These are phyloP conservation scores for Ocimum tenuiflorum DNA, from an alignment of 257 asterid species.

Conservation along the genomic window DNA sequence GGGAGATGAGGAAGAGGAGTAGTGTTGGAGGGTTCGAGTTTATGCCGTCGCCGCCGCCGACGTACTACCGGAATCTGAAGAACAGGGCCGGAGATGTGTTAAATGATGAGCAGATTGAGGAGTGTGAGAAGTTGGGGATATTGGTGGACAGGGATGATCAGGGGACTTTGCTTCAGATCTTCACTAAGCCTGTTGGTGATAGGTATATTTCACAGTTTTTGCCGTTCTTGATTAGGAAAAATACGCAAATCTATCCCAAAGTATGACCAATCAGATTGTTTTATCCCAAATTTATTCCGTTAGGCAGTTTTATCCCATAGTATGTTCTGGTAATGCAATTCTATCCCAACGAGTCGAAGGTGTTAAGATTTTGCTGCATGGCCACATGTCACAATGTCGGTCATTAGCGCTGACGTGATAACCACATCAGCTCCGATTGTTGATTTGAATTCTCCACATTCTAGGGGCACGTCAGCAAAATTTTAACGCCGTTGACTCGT, in stretches of 20 bases:
- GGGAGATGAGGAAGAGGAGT: constrained; percentile 89
- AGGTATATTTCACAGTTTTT: constrained; percentile 40
- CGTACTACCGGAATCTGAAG: constrained; percentile 70
- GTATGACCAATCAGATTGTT: neutral
- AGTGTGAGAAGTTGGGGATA: constrained; percentile 84
- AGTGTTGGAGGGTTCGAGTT: constrained; percentile 84
- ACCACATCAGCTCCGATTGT: too few species aligned
- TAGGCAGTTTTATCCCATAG: too few species aligned
- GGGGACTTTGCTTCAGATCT: constrained; percentile 93
- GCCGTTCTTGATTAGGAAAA: neutral
- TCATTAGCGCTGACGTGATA: too few species aligned
- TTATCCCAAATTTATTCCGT: too few species aligned
- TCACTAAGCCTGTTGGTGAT: constrained; percentile 94
- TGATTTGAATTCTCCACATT: too few species aligned
- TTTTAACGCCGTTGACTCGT: too few species aligned
- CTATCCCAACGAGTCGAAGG: too few species aligned
- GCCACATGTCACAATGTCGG: too few species aligned
- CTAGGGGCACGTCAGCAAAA: too few species aligned
- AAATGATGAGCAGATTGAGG: constrained; percentile 67
- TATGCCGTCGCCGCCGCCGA: constrained; percentile 86
- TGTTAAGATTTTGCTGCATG: too few species aligned
- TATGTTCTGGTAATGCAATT: too few species aligned
- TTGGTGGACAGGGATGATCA: constrained; percentile 95
- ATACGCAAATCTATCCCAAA: too few species aligned
- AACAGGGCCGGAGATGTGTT: constrained; percentile 65